These are phyloP conservation scores for Nothophoma quercina DNA, from an alignment of 2,329 filamentous ascomycete genomes.

Conservation along the genomic window DNA sequence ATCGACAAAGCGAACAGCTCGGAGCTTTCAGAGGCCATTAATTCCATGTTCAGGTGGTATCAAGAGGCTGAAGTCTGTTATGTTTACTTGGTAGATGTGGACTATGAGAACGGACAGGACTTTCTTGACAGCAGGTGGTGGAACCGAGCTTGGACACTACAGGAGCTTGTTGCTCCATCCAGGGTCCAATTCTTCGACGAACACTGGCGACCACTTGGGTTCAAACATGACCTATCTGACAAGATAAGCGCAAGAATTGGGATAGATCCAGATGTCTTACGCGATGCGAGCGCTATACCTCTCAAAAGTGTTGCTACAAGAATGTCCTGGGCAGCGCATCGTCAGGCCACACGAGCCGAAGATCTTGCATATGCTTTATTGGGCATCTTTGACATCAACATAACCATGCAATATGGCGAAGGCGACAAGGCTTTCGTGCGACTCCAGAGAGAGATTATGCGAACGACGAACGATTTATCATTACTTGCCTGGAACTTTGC, in stretches of 20 bases:
- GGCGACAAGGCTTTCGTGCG: slow-evolving; percentile 19
- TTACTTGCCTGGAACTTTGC: slow-evolving; percentile 10
- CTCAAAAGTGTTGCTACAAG: slow-evolving; percentile 7
- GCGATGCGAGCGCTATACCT: neutral
- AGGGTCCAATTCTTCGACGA: slow-evolving; percentile 14
- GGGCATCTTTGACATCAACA: slow-evolving; percentile 26
- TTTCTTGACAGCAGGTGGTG: slow-evolving; percentile 14
- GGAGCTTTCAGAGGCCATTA: slow-evolving; percentile 2
- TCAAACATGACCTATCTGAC: no score
- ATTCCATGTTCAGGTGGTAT: slow-evolving; percentile 18
- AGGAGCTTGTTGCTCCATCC: slow-evolving; percentile 17
- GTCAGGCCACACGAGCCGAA: slow-evolving; percentile 22
- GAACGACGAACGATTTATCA: slow-evolving; percentile 1
- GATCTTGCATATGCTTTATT: slow-evolving; percentile 26
- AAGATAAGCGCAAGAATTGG: no score
- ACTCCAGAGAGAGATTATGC: slow-evolving; percentile 16
- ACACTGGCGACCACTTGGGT: slow-evolving; percentile 3
- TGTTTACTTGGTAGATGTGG: slow-evolving; percentile 5
- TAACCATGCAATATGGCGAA: slow-evolving; percentile 23
- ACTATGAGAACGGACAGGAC: neutral
- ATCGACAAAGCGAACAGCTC: no score
- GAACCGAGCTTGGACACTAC: slow-evolving; percentile 18
- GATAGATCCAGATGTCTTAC: neutral
- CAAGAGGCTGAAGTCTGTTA: slow-evolving; percentile 9
- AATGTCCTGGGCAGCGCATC: slow-evolving; percentile 24